phyloP scores from a whole-genome alignment of 148 eudicot genomes.

The Nyssa sinensis region DNA sequence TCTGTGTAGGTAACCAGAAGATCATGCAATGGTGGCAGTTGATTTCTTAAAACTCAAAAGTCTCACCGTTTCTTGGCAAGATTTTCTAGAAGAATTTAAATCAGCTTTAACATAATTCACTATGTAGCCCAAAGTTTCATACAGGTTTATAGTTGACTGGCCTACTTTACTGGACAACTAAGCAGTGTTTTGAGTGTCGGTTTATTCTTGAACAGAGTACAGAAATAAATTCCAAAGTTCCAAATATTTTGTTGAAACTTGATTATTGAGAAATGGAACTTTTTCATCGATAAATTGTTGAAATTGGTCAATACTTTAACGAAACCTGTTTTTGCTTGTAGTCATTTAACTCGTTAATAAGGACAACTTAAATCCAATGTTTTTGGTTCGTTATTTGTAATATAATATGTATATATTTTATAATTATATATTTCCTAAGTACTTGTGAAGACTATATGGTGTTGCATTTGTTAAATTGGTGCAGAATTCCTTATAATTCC shows the following conservation, averaged over 20 bases:
- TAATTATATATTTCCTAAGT: neutral
- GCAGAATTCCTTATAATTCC: constrained; percentile 2
- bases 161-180: neutral
- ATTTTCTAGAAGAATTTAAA: neutral
- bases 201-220: neutral
- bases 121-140: neutral
- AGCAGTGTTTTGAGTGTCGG: neutral
- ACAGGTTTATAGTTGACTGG: constrained; percentile 1
- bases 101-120: neutral
- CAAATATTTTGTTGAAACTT: neutral
- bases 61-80: neutral
- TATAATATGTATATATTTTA: neutral
- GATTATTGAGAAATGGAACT: neutral
- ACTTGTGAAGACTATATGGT: neutral
- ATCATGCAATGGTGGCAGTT: neutral
- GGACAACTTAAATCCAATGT: neutral
- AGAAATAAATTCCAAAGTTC: neutral
- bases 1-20: neutral
- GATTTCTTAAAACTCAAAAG: neutral
- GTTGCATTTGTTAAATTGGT: constrained; percentile 4
- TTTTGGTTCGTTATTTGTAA: neutral
- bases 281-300: neutral
- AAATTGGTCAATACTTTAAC: neutral
- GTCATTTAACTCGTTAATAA: too few relatives aligned
- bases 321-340: neutral